Evolutionary conservation across 495 filamentous ascomycete species (phyloP), one percentile per base, ranked within the genome.

Genomic region (Penicillium robsamsonii): DNA sequence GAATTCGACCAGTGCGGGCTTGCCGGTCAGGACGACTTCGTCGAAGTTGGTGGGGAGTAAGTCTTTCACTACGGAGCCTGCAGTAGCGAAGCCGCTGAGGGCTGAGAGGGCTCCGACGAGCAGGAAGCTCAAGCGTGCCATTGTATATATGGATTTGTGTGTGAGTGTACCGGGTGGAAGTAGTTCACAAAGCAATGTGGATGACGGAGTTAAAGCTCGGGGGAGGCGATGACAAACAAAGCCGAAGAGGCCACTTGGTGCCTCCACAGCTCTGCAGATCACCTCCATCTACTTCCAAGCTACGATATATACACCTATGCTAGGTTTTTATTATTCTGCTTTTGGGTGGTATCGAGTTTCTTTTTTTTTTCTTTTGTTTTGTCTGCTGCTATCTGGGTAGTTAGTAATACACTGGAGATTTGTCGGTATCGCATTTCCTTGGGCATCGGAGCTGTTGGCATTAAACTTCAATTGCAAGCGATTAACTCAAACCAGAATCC

Each of bases 1-100:
- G 82, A 98, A 98, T 70, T 98, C 94, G 57, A 98, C 94, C 35
- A 98, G 84, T 0, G 95, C 91, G 29, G 95, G 95, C 78, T 96
- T 97, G 69, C 91, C 91, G 52, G 89, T 81, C 31, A 97, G 82
- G 57, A 96, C 90, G 50, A 95, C 81, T 9, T 86, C 74, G 74
- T 97, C 92, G 70, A 97, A 97, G 76, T 97, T 97, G 58, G 72
- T 74, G 53, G 93, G 91, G 58, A 88, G 84, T 50, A 97, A 86
- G 72, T 97, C 92, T 56, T 92, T 74, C 49, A 97, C 93, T 37
- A 73, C 76, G 58, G 79, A 79, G 62, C 61, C 53, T 50, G 75
- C 75, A 33, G 62, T 68, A 56, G 71, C 75, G 61, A 77, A 61
- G 67, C 70, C 64, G 59, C 74, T 70, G 47, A 79, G 64, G 50